Evolutionary conservation across 768 basidiomycete species (phyloP), one percentile per base, ranked within the genome.

Genomic region (Leccinum pellstonianum): DNA sequence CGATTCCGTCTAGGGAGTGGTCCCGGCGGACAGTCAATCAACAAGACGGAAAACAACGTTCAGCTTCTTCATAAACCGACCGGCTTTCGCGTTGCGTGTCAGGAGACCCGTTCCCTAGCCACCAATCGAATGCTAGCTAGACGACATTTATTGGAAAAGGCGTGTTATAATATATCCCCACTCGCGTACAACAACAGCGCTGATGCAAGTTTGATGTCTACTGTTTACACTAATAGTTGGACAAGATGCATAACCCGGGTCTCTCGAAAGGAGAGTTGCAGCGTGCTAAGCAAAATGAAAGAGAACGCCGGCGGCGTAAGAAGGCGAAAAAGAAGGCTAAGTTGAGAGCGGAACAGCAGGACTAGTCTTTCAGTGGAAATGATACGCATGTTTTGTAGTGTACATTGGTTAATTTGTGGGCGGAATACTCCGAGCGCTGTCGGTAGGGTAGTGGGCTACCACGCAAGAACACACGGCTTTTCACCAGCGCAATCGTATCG

Each of bases 1-100:
- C 64, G 29, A 70, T 58, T 52, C 33, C 10, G 2, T 52, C 27
- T 68, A 94, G 93, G 93, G 49, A 87, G 91, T 69, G 95, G 93
- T 17, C 93, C 94, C 62, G 95, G 95, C 29, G 95, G 95, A n/a
- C 95, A 98, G 80, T 94, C 93, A 27, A 87, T 96, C 71, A 96
- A 98, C 80, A 98, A 97, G 78, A 93, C 92, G 60, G 83, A 88
- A 78, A 87, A 95, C 74, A 90, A 92, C 69, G 94, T 96, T 27
- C 93, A 94, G 69, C 79, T 98, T 29, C 76, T 93, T 43, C 95
- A 98, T 71, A 88, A 86, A 65, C 94, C 95, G 2, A 93, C 91
- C 19, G 91, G 93, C 5, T 80, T 95, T 54, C 86, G 95, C 41
- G 90, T 96, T 14, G 78, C 84, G 4, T 94, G 92, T 69, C 95